Evolutionary conservation across 1,284 basidiomycete species (phyloP).

Genomic region (Coniophora puteana): DNA sequence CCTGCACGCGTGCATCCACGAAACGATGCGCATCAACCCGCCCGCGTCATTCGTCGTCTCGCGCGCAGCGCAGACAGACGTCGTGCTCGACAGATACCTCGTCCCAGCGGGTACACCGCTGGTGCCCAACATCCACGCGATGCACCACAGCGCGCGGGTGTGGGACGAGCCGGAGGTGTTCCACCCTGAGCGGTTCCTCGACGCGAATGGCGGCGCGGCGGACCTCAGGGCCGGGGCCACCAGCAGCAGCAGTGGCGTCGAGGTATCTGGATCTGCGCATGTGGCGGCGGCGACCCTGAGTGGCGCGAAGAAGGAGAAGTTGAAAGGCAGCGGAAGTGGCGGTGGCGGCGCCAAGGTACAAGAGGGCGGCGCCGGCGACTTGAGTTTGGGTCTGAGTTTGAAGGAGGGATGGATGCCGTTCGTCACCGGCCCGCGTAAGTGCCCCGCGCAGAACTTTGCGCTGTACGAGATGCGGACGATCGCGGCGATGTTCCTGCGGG

Average conservation of each 20-base stretch:
- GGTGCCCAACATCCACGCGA: neutral
- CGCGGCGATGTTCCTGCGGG: constrained; percentile 10
- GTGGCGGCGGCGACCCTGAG: neutral
- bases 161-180: neutral
- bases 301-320: no score
- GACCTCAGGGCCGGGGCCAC: no score
- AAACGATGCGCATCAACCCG: constrained; percentile 30
- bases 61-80: constrained; percentile 16
- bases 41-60: constrained; percentile 27
- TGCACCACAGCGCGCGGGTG: neutral
- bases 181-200: neutral
- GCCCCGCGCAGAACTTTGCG: constrained; percentile 12
- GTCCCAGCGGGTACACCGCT: neutral
- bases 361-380: no score
- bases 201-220: neutral
- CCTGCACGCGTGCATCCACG: constrained; percentile 29
- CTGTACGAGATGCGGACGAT: constrained; percentile 13
- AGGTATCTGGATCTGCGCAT: no score
- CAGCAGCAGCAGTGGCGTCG: no score
- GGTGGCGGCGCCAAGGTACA: no score
- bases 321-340: no score
- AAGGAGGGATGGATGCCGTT: constrained; percentile 7
- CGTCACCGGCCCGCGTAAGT: constrained; percentile 8
- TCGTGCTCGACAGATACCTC: constrained; percentile 15
- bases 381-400: no score